Base-by-base conservation (phyloP, 2,329 filamentous ascomycete species). In the Fusarium hostae region DNA sequence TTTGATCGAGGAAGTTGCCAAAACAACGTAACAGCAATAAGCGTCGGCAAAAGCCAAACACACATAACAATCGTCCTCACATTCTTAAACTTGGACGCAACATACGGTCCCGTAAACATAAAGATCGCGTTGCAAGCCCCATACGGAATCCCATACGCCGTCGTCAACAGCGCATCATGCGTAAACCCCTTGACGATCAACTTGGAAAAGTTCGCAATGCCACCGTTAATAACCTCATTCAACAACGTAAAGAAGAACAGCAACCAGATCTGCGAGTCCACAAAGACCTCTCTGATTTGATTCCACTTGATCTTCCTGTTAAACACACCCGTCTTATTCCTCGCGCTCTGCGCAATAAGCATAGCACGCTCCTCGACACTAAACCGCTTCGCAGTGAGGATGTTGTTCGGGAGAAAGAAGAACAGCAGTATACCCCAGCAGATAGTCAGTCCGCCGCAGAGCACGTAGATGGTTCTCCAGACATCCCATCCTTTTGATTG, bases 311-410 rank as follows among this genome's bases (percentile, higher is more conserved):
- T 85, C n/a, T 79, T 80, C 54, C 81, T 79, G 73, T 85, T 87
- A 22, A 86, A 80, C 16, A 87, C 82, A 24, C 85, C 85, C 1
- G 83, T 84, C 56, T 80, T 78, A 56, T 87, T 84, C 2, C 82
- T 77, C 5, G 82, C 86, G 41, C 93, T 85, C 77, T 91, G 93
- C 64, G 86, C 88, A 4, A 91, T 89, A 0, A 87, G 91, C 52
- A 89, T 82, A 18, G 75, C 76, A 4, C 76, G 74, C 58, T 78
- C 77, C 45, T 76, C 73, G 4, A 76, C 48, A 0, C 70, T 74
- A 57, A 67, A 78, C 2, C 73, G 58, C 64, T 76, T 72, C 0
- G 77, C 77, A 47, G 82, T 81, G 68, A 84, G 79, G 26, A 84
- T 84, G 5, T 81, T 83, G 70, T 88, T 83, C 0, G 86, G 87